Base-by-base conservation (phyloP, 192 early-diverging fungal genomes). In the Backusella mclennaniae region DNA sequence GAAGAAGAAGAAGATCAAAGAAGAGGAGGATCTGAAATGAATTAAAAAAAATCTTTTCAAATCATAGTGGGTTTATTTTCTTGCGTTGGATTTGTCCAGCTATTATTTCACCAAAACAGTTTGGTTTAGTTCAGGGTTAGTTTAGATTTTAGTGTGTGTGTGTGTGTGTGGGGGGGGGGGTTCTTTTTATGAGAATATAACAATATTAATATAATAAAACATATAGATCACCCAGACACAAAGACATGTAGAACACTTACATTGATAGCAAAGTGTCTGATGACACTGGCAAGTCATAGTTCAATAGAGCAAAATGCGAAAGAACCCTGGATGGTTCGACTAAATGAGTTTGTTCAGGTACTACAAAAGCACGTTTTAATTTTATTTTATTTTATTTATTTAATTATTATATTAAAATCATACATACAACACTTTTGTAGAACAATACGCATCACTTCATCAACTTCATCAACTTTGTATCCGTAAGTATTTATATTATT, bases 21-120 rank as follows among this genome's bases (percentile, higher is more conserved):
- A n/a, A 49, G 17, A 49, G 15, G 17, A 49, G 15, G 6, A 49
- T 19, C 15, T 19, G 5, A 49, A 39, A n/a, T 49, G 46, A 49
- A n/a, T 49, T 49, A 49, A 49, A 46, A 46, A n/a, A 15, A n/a
- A 0, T 76, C 66, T 1, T 3, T 39, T 44, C 12, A 44, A 15
- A 44, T 7, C 73, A 87, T 38, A 92, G 90, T 66, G 90, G 91
- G 14, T 93, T 94, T 76, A 79, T 94, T 19, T 94, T 94, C 71
- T 73, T 94, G 39, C 85, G 92, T 1, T 76, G 93, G 39, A 84
- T 94, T 59, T 92, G 92, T 59, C 92, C 92, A 0, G 92, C 92
- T 0, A 93, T 93, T 82, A 77, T 92, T 44, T 87, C 90, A 31
- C 92, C 92, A 33, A 90, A 88, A 72, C 74, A 88, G 6, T 93